Base-by-base conservation (phyloP, 1,284 basidiomycete species). In the Microstroma glucosiphilum region DNA sequence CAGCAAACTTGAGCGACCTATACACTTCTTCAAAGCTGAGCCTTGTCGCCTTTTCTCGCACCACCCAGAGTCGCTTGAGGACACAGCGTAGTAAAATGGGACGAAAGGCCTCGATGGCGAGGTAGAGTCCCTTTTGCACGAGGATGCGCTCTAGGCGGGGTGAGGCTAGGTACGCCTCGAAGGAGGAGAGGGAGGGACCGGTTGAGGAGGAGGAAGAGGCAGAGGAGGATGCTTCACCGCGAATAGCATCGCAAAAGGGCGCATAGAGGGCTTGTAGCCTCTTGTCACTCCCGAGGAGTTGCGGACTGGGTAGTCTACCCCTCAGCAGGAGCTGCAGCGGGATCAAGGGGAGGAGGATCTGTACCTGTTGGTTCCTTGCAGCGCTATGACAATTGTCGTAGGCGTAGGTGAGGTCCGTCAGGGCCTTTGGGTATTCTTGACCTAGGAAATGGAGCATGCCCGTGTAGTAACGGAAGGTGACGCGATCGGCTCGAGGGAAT, bases 381-480 rank as follows among this genome's bases (percentile, higher is more conserved):
- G 81, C 81, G 8, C 82, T 78, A 68, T 90, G 86, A 80, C 92
- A 96, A 65, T 88, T 84, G 69, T 89, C 86, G 74, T 92, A 89
- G 11, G 91, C 89, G 69, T 87, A 85, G 0, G 86, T 87, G 46
- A 97, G 83, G 73, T 93, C 88, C 73, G 87, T 83, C 77, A 91
- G 89, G 30, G 92, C 87, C 86, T 54, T 61, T 1, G 58, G 62
- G 75, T 92, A 94, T 59, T 94, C 89, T 77, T 96, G 94, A 70
- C 90, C 91, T 62, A 96, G 80, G 80, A 98, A 96, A 71, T 87
- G 89, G 61, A 97, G 84, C 85, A 96, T 90, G 62, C 94, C 94
- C 56, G 93, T 81, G 78, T 96, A 96, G 82, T 93, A 98, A 67
- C 87, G 84, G 51, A 68, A 68, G 62, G 84, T 72, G 75, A 92